Evolutionary conservation across 352 stramenopile genomes (phyloP).

Genomic region (Phytophthora pinifolia): DNA sequence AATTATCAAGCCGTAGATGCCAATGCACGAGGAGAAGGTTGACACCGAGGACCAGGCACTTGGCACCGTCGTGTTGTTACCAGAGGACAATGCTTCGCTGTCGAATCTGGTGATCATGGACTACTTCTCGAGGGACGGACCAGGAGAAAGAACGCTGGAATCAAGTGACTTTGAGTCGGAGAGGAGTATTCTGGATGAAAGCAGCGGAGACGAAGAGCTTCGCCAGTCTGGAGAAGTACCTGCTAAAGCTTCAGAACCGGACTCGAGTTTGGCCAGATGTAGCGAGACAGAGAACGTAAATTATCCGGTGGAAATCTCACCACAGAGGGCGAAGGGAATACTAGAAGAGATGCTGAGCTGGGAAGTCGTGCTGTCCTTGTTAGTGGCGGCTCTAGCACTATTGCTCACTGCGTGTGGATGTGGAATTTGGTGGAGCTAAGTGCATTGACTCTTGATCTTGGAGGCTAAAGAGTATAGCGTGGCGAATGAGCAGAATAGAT

Average conservation of each 20-base stretch:
- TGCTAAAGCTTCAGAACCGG: neutral
- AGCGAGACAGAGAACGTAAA: neutral
- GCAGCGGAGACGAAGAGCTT: conserved; percentile 19
- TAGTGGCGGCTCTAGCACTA: conserved; percentile 26
- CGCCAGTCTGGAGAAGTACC: conserved; percentile 4
- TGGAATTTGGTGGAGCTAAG: conserved; percentile 23
- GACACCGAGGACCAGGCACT: conserved; percentile 16
- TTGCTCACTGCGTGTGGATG: conserved; percentile 29
- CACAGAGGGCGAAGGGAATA: neutral
- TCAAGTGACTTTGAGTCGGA: conserved; percentile 3
- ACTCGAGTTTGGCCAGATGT: neutral
- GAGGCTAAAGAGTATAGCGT: neutral
- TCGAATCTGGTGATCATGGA: conserved; percentile 35
- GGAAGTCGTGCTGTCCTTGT: conserved; percentile 11
- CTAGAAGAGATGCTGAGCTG: conserved; percentile 14
- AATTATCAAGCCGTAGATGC: too few relatives aligned
- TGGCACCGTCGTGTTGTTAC: conserved; percentile 18
- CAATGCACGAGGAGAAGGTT: conserved; percentile 13
- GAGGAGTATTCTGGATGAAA: conserved; percentile 19
- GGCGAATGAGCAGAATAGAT: neutral
- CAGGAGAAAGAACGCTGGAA: conserved; percentile 3
- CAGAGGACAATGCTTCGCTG: conserved; percentile 21
- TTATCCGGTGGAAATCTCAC: neutral
- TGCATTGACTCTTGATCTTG: conserved; percentile 13
- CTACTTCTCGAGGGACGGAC: conserved; percentile 32